Evolutionary conservation across 345 rosid species (phyloP).

Genomic region (Rhodomyrtus tomentosa): DNA sequence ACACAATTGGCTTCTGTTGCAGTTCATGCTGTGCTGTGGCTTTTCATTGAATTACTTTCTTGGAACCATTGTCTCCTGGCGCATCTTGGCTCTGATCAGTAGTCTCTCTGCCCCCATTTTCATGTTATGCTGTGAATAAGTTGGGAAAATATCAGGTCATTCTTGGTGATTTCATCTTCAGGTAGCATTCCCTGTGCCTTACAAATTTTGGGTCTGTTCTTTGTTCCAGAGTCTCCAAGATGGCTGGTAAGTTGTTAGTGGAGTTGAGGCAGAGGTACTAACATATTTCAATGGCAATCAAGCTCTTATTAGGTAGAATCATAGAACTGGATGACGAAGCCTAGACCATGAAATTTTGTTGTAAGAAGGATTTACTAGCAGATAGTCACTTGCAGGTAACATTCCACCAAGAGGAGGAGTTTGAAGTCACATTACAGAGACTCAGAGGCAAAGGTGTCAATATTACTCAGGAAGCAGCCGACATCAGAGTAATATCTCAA

Average conservation of each 20-base stretch:
- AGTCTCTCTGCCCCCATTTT: background rate
- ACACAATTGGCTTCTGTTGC: background rate
- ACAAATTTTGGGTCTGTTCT: constrained; percentile 20
- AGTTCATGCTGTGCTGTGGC: constrained; percentile 15
- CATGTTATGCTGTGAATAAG: no score
- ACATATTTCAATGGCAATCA: background rate
- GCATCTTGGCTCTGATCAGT: constrained; percentile 12
- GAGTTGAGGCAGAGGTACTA: background rate
- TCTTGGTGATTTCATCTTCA: background rate
- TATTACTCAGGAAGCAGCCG: constrained; percentile 35
- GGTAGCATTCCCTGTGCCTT: constrained; percentile 18
- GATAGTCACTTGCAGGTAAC: constrained; percentile 19
- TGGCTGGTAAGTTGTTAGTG: constrained; percentile 24
- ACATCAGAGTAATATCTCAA: constrained; percentile 19
- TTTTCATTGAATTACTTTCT: constrained; percentile 4
- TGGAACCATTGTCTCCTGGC: constrained; percentile 23
- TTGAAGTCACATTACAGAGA: constrained; percentile 22
- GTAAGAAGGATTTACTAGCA: background rate
- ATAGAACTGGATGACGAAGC: background rate
- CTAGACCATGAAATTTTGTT: background rate
- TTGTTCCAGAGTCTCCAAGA: constrained; percentile 40
- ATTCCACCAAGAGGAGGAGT: constrained; percentile 19
- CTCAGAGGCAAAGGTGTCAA: constrained; percentile 34
- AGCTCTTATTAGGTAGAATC: background rate
- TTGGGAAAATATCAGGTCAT: background rate